Conservation (phyloP, 495 filamentous ascomycete species). For the Astrocystis sublimbata region DNA sequence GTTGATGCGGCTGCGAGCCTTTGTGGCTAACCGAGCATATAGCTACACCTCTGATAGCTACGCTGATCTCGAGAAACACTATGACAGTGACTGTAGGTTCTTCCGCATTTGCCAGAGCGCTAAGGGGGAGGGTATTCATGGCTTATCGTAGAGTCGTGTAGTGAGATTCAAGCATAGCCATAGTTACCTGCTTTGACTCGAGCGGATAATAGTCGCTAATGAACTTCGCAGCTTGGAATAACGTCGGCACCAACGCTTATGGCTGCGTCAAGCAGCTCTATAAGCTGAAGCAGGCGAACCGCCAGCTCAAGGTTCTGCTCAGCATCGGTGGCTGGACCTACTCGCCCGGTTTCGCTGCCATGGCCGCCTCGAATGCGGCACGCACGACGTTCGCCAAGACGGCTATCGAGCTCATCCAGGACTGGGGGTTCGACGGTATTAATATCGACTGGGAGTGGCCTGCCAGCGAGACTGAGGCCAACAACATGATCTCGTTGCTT, state of each 20-base stretch:
- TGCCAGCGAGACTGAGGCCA: constrained; percentile 57
- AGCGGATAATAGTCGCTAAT: too few relatives aligned
- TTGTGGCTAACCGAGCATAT: constrained; percentile 4
- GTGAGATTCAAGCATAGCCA: too few relatives aligned
- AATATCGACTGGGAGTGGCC: constrained; percentile 61
- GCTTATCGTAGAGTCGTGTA: constrained; percentile 3
- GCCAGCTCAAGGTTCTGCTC: constrained; percentile 82
- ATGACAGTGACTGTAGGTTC: constrained; percentile 48
- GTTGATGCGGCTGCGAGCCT: neutral
- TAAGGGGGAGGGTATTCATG: neutral
- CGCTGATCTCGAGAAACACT: constrained; percentile 76
- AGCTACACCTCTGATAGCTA: constrained; percentile 54
- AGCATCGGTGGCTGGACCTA: constrained; percentile 93
- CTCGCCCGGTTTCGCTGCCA: constrained; percentile 72
- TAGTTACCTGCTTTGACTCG: too few relatives aligned
- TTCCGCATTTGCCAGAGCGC: neutral
- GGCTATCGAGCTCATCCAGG: constrained; percentile 63
- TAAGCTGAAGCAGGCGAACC: constrained; percentile 79
- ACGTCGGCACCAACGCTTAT: constrained; percentile 65
- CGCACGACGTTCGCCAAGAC: constrained; percentile 64
- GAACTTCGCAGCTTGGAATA: constrained; percentile 42
- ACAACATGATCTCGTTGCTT: constrained; percentile 73
- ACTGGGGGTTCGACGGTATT: constrained; percentile 55
- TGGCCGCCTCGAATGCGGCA: constrained; percentile 56
- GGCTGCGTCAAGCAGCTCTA: constrained; percentile 86